Evolutionary conservation across 2,329 filamentous ascomycete species (phyloP).

Genomic region (Didymella arachidicola): DNA sequence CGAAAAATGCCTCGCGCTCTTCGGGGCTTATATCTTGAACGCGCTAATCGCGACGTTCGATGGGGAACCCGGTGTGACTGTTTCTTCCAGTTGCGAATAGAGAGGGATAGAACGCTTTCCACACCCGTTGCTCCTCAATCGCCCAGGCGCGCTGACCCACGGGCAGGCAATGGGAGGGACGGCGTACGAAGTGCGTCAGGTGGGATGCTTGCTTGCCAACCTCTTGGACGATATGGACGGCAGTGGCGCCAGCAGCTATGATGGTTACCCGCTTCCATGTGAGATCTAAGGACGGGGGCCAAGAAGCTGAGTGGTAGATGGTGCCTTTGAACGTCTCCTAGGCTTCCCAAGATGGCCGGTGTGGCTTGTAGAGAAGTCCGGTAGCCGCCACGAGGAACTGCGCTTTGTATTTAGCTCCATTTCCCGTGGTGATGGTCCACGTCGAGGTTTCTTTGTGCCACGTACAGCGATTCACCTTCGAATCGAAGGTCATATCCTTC

Average conservation of each 20-base stretch:
- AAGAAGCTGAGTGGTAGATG: conserved; percentile 30
- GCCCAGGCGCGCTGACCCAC: conserved; percentile 35
- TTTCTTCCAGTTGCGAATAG: conserved; percentile 27
- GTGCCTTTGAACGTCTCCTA: conserved; percentile 29
- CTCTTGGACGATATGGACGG: conserved; percentile 41
- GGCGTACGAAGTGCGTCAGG: conserved; percentile 32
- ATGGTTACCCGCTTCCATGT: conserved; percentile 36
- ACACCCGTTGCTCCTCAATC: conserved; percentile 27
- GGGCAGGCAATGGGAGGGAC: conserved; percentile 37
- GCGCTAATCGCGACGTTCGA: conserved; percentile 7
- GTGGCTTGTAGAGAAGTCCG: conserved; percentile 28
- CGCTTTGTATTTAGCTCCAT: conserved; percentile 54
- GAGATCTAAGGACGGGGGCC: conserved; percentile 48
- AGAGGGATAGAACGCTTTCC: conserved; percentile 39
- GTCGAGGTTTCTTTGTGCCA: conserved; percentile 50
- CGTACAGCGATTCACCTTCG: conserved; percentile 52
- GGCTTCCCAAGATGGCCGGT: conserved; percentile 31
- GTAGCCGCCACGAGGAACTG: conserved; percentile 49
- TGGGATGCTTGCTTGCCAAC: conserved; percentile 31
- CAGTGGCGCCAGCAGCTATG: conserved; percentile 39
- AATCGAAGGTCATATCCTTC: conserved; percentile 51
- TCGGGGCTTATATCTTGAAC: conserved; percentile 26
- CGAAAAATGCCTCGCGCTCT: conserved; percentile 29
- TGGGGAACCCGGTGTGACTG: conserved; percentile 31
- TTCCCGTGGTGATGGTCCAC: conserved; percentile 58